Evolutionary conservation across 208 protist genomes (phyloP).

Genomic region (Trypanosoma lewisi): DNA sequence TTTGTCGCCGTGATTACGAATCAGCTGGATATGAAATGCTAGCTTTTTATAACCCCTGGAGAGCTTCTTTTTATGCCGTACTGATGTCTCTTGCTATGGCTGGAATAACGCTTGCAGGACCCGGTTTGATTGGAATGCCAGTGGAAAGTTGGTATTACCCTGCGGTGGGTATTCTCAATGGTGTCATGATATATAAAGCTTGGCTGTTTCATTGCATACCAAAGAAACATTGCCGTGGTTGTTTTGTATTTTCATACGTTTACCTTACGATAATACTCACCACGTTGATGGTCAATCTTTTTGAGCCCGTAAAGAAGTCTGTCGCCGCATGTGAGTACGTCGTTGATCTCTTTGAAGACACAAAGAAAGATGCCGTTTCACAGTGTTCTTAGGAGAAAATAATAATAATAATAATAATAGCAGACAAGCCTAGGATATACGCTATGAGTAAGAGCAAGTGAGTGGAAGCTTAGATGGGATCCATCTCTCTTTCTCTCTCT

Average conservation of each 20-base stretch:
- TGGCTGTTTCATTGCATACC: conserved; percentile 77
- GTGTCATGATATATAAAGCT: conserved; percentile 84
- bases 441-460: too few relatives aligned
- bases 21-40: conserved; percentile 91
- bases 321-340: conserved; percentile 24
- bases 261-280: conserved; percentile 75
- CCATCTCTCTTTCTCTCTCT: too few relatives aligned
- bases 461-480: too few relatives aligned
- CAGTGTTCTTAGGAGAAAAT: background rate
- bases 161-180: conserved; percentile 45
- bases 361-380: background rate
- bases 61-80: conserved; percentile 85
- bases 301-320: conserved; percentile 55
- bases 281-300: conserved; percentile 76
- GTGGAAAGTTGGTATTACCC: conserved; percentile 83
- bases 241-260: conserved; percentile 89
- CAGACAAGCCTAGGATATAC: too few relatives aligned
- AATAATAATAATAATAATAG: too few relatives aligned
- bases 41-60: conserved; percentile 79
- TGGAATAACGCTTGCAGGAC: conserved; percentile 55
- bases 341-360: background rate
- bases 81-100: conserved; percentile 73
- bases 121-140: conserved; percentile 37
- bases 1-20: conserved; percentile 89
- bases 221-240: conserved; percentile 77